These are phyloP conservation scores for Gloeopeniophorella convolvens DNA, from an alignment of 768 basidiomycete species.

Conservation along the genomic window DNA sequence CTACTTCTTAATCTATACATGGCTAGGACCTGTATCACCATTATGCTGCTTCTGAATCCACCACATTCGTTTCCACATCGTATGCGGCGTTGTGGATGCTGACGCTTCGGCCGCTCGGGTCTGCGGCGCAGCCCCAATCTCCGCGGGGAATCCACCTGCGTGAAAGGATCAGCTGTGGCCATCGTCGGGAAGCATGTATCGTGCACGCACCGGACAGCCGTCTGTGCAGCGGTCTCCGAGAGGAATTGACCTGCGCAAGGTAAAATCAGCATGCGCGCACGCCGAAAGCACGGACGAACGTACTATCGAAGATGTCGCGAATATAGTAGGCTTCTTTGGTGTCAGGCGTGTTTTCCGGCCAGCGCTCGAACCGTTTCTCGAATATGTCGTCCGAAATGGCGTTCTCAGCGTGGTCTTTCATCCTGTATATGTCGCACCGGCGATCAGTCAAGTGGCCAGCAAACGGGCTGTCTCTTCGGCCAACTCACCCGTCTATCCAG, in stretches of 20 bases:
- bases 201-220: constrained; percentile 80
- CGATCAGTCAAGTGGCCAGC: not conserved
- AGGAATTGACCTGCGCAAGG: constrained; percentile 64
- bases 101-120: constrained; percentile 94
- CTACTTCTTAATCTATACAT: constrained; percentile 24
- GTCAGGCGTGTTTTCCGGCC: constrained; percentile 75
- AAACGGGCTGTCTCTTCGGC: too few relatives aligned
- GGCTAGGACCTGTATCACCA: constrained; percentile 30
- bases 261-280: not conserved
- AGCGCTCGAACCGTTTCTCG: constrained; percentile 63
- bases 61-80: constrained; percentile 17
- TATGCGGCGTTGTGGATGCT: constrained; percentile 95
- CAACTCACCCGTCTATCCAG: constrained; percentile 96
- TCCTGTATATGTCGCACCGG: constrained; percentile 37
- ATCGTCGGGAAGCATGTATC: not conserved
- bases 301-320: constrained; percentile 85
- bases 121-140: constrained; percentile 94
- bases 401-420: constrained; percentile 80
- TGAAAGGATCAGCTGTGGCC: not conserved
- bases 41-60: constrained; percentile 22
- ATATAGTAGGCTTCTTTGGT: constrained; percentile 97
- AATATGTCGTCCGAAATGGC: constrained; percentile 80
- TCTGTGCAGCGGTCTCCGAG: constrained; percentile 74
- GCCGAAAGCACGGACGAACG: constrained; percentile 13
- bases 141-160: constrained; percentile 86